These are phyloP conservation scores for Trichoderma aggressivum DNA, from an alignment of 2,329 filamentous ascomycete species.

Conservation along the genomic window DNA sequence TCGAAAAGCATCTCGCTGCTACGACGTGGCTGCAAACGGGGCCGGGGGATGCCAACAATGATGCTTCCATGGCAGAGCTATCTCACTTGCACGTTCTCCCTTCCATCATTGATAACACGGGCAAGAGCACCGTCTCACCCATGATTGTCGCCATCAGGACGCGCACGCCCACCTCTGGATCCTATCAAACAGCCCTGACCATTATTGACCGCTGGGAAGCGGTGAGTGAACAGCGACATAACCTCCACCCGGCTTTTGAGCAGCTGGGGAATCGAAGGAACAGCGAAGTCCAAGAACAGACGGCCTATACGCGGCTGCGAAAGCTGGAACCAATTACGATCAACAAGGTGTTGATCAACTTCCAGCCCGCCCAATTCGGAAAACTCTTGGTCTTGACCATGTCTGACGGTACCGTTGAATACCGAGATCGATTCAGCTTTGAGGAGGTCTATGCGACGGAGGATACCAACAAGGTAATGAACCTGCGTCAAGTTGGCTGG, in stretches of 20 bases:
- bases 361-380: conserved; percentile 67
- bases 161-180: conserved; percentile 48
- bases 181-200: conserved; percentile 65
- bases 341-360: conserved; percentile 66
- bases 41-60: conserved; percentile 40
- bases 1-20: conserved; percentile 54
- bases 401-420: conserved; percentile 77
- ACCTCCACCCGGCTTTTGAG: conserved; percentile 72
- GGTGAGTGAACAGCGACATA: conserved; percentile 58
- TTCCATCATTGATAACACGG: conserved; percentile 56
- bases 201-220: conserved; percentile 83
- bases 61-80: conserved; percentile 57
- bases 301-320: conserved; percentile 46
- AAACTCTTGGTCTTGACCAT: conserved; percentile 70
- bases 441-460: conserved; percentile 62
- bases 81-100: conserved; percentile 75
- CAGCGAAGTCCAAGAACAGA: conserved; percentile 38
- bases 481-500: conserved; percentile 75
- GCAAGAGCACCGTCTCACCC: conserved; percentile 54
- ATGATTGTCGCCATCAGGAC: conserved; percentile 73
- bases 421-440: conserved; percentile 74
- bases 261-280: conserved; percentile 65
- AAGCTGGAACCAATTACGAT: conserved; percentile 66
- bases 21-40: conserved; percentile 56
- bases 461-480: conserved; percentile 63